These are phyloP conservation scores for Phytophthora multivora DNA, from an alignment of 352 stramenopile species.

Conservation along the genomic window DNA sequence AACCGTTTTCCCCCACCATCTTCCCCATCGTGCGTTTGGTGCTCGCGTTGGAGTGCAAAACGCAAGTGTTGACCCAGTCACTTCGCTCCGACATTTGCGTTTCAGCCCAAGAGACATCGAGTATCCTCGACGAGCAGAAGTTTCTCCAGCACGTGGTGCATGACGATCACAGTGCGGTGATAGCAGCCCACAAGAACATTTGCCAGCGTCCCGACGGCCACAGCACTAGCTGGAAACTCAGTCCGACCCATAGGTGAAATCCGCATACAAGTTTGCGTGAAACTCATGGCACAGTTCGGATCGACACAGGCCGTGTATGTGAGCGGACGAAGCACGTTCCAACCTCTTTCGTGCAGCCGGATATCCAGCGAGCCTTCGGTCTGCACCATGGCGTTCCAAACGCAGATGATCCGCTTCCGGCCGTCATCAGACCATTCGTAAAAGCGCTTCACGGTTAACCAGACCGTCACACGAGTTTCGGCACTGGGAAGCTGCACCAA, in stretches of 20 bases:
- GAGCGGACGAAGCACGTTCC: constrained; percentile 33
- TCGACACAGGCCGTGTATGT: constrained; percentile 19
- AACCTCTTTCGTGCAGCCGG: constrained; percentile 38
- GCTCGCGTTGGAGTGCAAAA: constrained; percentile 16
- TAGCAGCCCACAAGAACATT: constrained; percentile 42
- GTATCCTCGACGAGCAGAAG: constrained; percentile 35
- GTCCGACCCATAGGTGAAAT: constrained; percentile 21
- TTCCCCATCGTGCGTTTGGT: constrained; percentile 33
- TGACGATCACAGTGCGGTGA: constrained; percentile 32
- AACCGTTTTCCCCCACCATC: constrained; percentile 25
- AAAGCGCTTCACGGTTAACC: constrained; percentile 29
- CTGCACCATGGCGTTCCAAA: constrained; percentile 44
- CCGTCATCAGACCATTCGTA: constrained; percentile 17
- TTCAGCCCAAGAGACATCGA: constrained; percentile 21
- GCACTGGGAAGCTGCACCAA: constrained; percentile 19
- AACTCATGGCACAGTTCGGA: constrained; percentile 24
- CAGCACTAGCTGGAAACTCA: constrained; percentile 16
- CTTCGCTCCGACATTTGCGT: constrained; percentile 29
- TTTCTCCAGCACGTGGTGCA: constrained; percentile 39
- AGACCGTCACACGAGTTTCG: constrained; percentile 35
- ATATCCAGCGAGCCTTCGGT: constrained; percentile 32
- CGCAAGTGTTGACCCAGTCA: constrained; percentile 18
- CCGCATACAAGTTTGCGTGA: constrained; percentile 36
- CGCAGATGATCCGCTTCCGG: constrained; percentile 22
- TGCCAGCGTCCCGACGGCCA: constrained; percentile 30